These are phyloP conservation scores for Crithidia expoeki DNA, from an alignment of 208 protist species.

Conservation along the genomic window DNA sequence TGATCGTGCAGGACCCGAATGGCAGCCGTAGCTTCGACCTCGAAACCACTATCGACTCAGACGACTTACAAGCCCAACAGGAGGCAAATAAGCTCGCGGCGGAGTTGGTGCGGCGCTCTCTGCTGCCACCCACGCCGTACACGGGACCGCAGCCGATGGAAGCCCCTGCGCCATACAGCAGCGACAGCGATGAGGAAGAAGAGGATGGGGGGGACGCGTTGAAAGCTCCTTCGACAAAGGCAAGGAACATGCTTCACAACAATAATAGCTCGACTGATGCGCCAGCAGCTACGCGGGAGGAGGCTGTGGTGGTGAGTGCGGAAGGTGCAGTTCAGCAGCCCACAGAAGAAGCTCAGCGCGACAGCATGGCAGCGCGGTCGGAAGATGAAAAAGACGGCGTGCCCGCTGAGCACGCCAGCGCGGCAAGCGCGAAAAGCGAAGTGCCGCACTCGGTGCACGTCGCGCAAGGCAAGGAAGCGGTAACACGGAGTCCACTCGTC, in stretches of 20 bases:
- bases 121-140: conserved; percentile 17
- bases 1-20: conserved; percentile 7
- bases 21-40: conserved; percentile 10
- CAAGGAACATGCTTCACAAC: neutral
- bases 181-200: neutral
- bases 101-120: conserved; percentile 17
- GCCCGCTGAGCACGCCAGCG: conserved; percentile 4
- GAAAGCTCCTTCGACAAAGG: neutral
- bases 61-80: conserved; percentile 15
- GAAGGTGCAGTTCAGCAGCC: neutral
- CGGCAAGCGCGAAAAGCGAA: conserved; percentile 10
- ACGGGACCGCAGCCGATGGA: conserved; percentile 7
- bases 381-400: neutral
- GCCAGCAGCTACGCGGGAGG: neutral
- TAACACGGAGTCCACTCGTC: neutral
- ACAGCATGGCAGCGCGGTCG: neutral
- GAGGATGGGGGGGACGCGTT: neutral
- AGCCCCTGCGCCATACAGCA: conserved; percentile 10
- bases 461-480: neutral
- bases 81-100: conserved; percentile 20
- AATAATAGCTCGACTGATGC: neutral
- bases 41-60: conserved; percentile 16
- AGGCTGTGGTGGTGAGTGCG: neutral
- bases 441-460: conserved; percentile 19
- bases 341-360: neutral